Conservation (phyloP, 108 stramenopile species). For the Cyclostephanos tholiformis region DNA sequence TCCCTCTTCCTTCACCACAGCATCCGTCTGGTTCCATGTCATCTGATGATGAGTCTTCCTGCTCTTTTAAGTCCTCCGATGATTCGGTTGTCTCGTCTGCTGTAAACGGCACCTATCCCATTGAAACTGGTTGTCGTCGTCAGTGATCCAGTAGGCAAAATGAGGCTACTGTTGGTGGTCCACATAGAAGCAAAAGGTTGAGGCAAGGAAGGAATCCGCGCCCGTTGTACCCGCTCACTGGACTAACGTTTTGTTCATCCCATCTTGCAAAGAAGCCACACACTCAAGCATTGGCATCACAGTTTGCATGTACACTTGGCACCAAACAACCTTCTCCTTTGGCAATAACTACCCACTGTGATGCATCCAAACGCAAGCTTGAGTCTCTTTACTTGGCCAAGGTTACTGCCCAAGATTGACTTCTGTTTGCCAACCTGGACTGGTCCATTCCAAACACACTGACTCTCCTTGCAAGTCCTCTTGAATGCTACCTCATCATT, state of each 20-base stretch:
- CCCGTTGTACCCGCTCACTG: neutral
- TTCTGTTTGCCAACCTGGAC: conserved; percentile 4
- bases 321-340: conserved; percentile 1
- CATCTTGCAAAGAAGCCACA: neutral
- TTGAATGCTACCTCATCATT: too few relatives aligned
- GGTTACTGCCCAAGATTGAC: neutral
- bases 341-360: neutral
- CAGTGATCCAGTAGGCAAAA: neutral
- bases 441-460: too few relatives aligned
- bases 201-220: neutral
- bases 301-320: neutral
- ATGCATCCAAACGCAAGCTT: neutral
- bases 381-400: neutral
- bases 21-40: neutral
- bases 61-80: neutral
- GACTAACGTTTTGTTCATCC: neutral
- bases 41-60: neutral
- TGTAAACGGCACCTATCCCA: neutral
- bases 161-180: neutral
- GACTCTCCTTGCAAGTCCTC: too few relatives aligned
- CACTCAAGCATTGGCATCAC: too few relatives aligned
- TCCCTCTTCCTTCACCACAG: neutral
- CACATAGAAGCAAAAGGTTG: neutral
- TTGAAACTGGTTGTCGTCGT: neutral
- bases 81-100: neutral